Base-by-base conservation (phyloP, 139 green algal species). In the Auxenochlorella protothecoides region DNA sequence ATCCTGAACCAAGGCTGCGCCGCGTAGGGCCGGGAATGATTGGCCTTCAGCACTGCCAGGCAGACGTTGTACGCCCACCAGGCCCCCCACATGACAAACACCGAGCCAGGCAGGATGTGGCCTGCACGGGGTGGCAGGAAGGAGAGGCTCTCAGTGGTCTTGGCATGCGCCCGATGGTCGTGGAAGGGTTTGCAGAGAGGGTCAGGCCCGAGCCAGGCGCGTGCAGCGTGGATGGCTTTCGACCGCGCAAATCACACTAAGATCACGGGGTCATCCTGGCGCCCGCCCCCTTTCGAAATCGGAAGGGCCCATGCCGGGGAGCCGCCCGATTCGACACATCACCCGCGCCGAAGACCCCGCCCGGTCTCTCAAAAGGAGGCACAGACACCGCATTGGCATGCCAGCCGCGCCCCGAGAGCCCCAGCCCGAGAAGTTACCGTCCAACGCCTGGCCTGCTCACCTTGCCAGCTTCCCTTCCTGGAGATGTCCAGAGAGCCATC, bases 21-120 rank as follows among this genome's bases (percentile, higher is more conserved):
- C 6, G 55, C 52, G 59, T 65, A 76, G 12, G 14, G 12, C 11
- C 56, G 14, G 8, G 67, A 52, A 63, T 6, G 13, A 65, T 10
- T 10, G 6, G 67, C 15, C n/a, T 55, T 44, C 52, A 74, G 52
- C 11, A 69, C 8, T 0, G 44, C 11, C 44, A 10, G 5, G 11
- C 60, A 55, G 53, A 72, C 72, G 27, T 44, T 72, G n/a, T 60
- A 69, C 51, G 63, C 51, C 72, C 72, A 76, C 72, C 72, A 76
- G 0, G 51, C 59, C 5, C 72, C 72, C 72, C 72, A 76, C 11
- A 66, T 6, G 13, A 74, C 53, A 44, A 74, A 74, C 55, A 74
- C 0, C 5, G 15, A 6, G 62, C 70, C 70, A 53, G 70, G 70
- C 5, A 74, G 53, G 13, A 74, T 12, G 66, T 74, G 70, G 52